Evolutionary conservation across 345 rosid species (phyloP), one percentile per base, ranked within the genome.

Genomic region (Nephelium lappaceum): DNA sequence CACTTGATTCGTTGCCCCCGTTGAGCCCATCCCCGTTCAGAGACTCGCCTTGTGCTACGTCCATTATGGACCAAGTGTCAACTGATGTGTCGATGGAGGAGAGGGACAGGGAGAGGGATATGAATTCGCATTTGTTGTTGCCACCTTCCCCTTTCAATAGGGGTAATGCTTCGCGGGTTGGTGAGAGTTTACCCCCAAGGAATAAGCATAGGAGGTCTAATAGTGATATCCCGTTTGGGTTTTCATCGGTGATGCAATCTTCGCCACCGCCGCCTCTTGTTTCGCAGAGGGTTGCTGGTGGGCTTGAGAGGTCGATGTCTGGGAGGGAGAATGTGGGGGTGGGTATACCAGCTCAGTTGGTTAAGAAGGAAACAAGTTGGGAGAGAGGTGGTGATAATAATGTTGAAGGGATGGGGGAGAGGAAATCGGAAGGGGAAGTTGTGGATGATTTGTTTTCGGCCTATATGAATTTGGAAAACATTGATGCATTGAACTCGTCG

Each of bases 391-490:
- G 78, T 12, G 88, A 85, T 47, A 72, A 55, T 76, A 81, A 72
- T 76, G 83, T 77, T 4, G 93, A 93, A 87, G 95, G 93, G 21
- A 87, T 80, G 80, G 91, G 91, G 11, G 98, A 91, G 88, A 85
- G 95, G 78, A 93, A 88, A 83, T 81, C 91, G 3, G 93, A 93
- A 83, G 97, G 92, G 60, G 93, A 93, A 81, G 86, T 85, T 38
- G 91, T 93, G 80, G 99, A 96, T 81, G 99, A 94, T 79, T 85
- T 94, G 80, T 90, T 96, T 84, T 94, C 97, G 10, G 97, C 98
- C 0, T 96, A 93, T 72, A 96, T 96, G 97, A 96, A 96, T 85
- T 86, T 96, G 83, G 99, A 96, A 5, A 90, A 86, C 51, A 94
- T 96, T 36, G 99, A 94, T 77, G 89, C 84, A 0, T 77, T 94